Base-by-base conservation (phyloP, 2,329 filamentous ascomycete genomes). In the Arthroderma sp. region DNA sequence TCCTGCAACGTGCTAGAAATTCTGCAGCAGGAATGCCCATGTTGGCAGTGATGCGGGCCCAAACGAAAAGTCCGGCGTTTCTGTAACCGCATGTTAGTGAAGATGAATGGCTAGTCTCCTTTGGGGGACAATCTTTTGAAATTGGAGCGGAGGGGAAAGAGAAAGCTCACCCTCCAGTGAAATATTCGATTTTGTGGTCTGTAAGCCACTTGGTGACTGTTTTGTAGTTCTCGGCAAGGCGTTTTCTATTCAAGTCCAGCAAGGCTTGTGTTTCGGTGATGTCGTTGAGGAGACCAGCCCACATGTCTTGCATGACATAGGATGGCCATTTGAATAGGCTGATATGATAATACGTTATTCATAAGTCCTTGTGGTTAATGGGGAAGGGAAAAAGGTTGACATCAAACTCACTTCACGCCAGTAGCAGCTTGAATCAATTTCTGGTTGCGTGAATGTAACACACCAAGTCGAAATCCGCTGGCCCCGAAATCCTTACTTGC, bases 401-500 rank as follows among this genome's bases (percentile, higher is more conserved):
- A 34, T 34, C 8, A 34, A 3, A 9, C 32, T 34, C 32, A 34
- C 32, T 34, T 34, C 32, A 34, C 32, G 32, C 32, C 32, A 34
- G 32, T 11, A 11, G 32, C 32, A 9, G 32, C 32, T 11, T 34
- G 32, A 34, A 34, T 34, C 11, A 34, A 34, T 9, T 34, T 11
- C 32, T 34, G 32, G 32, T 34, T 34, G 32, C 32, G 32, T 11
- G 32, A 34, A 34, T 34, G 32, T 11, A 34, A 22, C 15, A 59
- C 62, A 0, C 74, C 74, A 4, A 77, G 50, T 0, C 74, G 68
- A 5, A 77, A 56, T 0, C 75, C 76, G 37, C 75, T 76, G 22
- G 71, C 69, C 27, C 72, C 72, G 55, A 78, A 79, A 54, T 77
- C 74, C 48, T 68, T 67, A 39, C 62, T 63, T 53, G 68, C 58